Percentiles rank a stretch among this genome's conserved stretches.
Evolutionary conservation across 106 monocot genomes (phyloP).

Genomic region (Acorus gramineus): DNA sequence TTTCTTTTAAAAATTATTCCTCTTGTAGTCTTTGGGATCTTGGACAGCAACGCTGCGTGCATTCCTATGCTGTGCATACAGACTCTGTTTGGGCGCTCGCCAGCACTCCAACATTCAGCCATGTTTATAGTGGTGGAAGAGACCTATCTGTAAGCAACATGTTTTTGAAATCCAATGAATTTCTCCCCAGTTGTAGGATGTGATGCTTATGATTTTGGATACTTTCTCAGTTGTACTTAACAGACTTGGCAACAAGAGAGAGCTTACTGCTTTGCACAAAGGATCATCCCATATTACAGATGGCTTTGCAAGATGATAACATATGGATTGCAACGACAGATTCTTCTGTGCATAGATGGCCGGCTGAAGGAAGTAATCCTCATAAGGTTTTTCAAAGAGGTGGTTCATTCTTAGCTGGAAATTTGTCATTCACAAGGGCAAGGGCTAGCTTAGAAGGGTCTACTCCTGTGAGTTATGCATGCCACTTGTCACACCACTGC

Average conservation of each 20-base stretch:
- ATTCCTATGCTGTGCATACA: constrained; percentile 98
- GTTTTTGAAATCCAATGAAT: too few species aligned
- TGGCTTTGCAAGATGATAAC: constrained; percentile 80
- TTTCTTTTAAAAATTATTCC: too few species aligned
- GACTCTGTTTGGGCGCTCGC: constrained; percentile 99
- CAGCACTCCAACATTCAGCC: constrained; percentile 72
- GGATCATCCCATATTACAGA: constrained; percentile 69
- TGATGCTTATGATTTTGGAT: constrained; percentile 11
- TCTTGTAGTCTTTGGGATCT: constrained; percentile 90
- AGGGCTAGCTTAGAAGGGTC: constrained; percentile 87
- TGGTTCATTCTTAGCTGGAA: constrained; percentile 90
- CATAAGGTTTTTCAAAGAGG: constrained; percentile 83
- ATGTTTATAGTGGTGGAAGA: constrained; percentile 98
- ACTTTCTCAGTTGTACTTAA: constrained; percentile 68
- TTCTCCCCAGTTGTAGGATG: too few species aligned
- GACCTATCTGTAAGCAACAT: constrained; percentile 70
- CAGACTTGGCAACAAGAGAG: constrained; percentile 85
- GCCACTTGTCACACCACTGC: neutral
- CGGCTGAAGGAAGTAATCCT: constrained; percentile 64
- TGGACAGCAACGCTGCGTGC: constrained; percentile 94
- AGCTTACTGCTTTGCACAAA: constrained; percentile 77
- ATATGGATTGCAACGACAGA: constrained; percentile 96
- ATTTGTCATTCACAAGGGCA: constrained; percentile 91
- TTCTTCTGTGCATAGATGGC: constrained; percentile 82
- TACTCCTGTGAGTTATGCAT: constrained; percentile 52